These are phyloP conservation scores for Irpex lacteus DNA, from an alignment of 1,284 basidiomycete genomes.

Conservation along the genomic window DNA sequence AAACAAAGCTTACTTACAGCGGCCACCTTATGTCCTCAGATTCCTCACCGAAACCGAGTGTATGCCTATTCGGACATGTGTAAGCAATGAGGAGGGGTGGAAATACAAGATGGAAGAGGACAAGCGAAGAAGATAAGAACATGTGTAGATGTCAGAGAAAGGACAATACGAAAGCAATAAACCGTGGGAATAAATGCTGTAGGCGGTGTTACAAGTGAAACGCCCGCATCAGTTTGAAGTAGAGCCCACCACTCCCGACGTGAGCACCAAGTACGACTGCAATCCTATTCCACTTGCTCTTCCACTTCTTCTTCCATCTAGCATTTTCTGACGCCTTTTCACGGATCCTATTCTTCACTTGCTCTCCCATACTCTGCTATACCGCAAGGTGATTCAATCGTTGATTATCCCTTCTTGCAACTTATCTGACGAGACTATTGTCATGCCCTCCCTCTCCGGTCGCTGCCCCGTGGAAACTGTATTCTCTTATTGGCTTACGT, in stretches of 20 bases:
- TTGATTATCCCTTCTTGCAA: conserved; percentile 4
- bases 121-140: not conserved
- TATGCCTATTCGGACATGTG: not conserved
- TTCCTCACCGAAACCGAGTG: not conserved
- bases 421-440: conserved; percentile 12
- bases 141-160: not conserved
- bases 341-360: conserved; percentile 4
- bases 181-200: conserved; percentile 1
- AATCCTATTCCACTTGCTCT: conserved; percentile 21
- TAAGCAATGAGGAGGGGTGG: not conserved
- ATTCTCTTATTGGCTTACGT: not conserved
- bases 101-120: not conserved
- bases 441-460: conserved; percentile 4
- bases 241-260: conserved; percentile 4
- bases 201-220: not conserved
- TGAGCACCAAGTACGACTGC: conserved; percentile 23
- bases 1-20: not conserved
- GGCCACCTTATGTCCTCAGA: not conserved
- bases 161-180: not conserved
- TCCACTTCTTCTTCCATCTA: conserved; percentile 21
- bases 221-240: conserved; percentile 4
- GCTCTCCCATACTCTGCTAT: not conserved
- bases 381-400: conserved; percentile 13
- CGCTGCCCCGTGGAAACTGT: not conserved
- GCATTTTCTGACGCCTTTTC: conserved; percentile 16